Base-by-base conservation (phyloP, 768 basidiomycete genomes). In the Psilocybe subaeruginosa region DNA sequence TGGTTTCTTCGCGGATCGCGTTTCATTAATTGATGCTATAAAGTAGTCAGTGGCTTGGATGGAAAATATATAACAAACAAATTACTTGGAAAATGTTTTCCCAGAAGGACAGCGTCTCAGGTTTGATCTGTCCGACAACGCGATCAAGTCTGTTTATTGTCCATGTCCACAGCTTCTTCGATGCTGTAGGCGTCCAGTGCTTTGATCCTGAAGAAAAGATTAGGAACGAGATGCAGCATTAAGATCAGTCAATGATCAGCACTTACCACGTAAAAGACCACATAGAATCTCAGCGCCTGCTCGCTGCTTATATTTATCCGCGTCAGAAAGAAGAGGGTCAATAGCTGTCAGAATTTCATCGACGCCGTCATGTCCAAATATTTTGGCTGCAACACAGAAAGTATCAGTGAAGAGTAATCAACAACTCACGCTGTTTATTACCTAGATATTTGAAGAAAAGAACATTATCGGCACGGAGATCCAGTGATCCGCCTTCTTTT, bases 241-340 rank as follows among this genome's bases (percentile, higher is more conserved):
- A 17, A 17, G 59, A 16, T 23, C 23, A 39, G 3, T 8, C 37
- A 43, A 14, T 43, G 51, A 37, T 31, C 41, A 11, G 11, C 35
- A 70, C 77, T 55, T 69, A 89, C 91, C 94, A 63, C 94, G 84
- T 58, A 92, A 74, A 51, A 94, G 68, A 19, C 94, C 95, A 37
- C 84, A 80, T 29, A 95, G 70, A 33, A 95, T 70, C 68, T 83
- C 82, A 45, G 77, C 80, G 27, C 88, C 88, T 30, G 92, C 92
- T 27, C 93, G 84, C 70, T 94, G 94, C 74, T 93, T 93, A 78
- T 89, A 94, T 61, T 92, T 90, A 68, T 94, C 91, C 16, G 80
- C 58, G 52, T 90, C 90, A 35, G 74, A 76, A 43, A 92, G 75
- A 30, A 92, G 69, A 11, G 84, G 77, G 43, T 95, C 91, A 37